Conservation (phyloP, 2,329 filamentous ascomycete genomes). For the Seiridium cupressi region DNA sequence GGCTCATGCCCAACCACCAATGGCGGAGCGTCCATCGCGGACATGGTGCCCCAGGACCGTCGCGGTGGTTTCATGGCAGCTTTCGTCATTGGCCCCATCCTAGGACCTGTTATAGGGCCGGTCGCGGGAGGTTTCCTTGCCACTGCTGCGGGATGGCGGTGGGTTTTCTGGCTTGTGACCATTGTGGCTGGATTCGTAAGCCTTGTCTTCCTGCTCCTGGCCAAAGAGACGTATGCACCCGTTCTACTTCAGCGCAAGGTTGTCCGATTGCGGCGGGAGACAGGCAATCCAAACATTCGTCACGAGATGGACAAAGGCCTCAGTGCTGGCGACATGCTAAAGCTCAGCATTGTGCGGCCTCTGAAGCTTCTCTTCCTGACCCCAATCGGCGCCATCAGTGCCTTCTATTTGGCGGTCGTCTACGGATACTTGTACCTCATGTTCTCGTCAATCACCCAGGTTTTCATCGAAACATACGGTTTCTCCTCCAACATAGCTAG, state of each 20-base stretch:
- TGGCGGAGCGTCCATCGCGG: conserved; percentile 49
- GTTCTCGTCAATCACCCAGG: conserved; percentile 36
- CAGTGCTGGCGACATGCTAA: background rate
- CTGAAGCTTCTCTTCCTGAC: conserved; percentile 47
- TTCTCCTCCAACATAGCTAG: conserved; percentile 22
- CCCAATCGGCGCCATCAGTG: conserved; percentile 49
- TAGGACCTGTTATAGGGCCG: conserved; percentile 40
- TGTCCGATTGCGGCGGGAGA: conserved; percentile 24
- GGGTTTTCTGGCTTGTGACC: conserved; percentile 47
- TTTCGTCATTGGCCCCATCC: conserved; percentile 39
- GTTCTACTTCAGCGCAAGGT: conserved; percentile 28
- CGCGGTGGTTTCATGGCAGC: conserved; percentile 44
- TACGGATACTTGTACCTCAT: conserved; percentile 35
- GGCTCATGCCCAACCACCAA: conserved; percentile 47
- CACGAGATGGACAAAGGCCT: background rate
- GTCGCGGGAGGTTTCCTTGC: conserved; percentile 46
- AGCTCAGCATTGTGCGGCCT: conserved; percentile 35
- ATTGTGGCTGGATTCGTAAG: background rate
- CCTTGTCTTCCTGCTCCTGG: background rate
- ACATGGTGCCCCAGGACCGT: conserved; percentile 43
- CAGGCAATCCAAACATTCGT: conserved; percentile 6
- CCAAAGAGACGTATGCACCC: conserved; percentile 6
- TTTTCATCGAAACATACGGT: conserved; percentile 33
- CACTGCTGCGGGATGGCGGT: conserved; percentile 44
- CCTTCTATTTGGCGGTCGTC: conserved; percentile 32